Base-by-base conservation (phyloP, 306 rosid species). In the Cercis canadensis region DNA sequence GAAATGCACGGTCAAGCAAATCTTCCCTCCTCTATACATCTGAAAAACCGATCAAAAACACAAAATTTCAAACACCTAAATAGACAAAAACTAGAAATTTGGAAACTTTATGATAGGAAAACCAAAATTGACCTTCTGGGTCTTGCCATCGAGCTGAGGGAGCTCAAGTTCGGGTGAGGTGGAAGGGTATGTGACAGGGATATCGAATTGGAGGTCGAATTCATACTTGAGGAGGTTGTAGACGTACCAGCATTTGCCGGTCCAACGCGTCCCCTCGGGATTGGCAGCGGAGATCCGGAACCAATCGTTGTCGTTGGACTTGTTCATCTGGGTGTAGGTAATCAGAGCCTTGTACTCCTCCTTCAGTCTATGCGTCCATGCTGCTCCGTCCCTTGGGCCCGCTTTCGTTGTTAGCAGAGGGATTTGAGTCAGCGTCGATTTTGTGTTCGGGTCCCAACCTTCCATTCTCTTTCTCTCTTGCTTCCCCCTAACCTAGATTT, bases 11-110 rank as follows among this genome's bases (percentile, higher is more conserved):
- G 96, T 89, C 87, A 91, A 84, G 81, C 97, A 95, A 57, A 95
- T 95, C 89, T 95, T 95, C 13, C 99, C 99, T 11, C 99, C 99
- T 79, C 99, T 89, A 45, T 95, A 95, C 99, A 95, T 95, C 99
- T 88, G 89, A 64, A 85, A 66, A 24, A 24, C 57, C 62, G n/a
- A 57, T 61, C 19, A 29, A 24, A 24, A 24, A 24, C 29, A 24
- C 29, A 24, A 24, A n/a, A 1, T 24, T 24, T 24, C 29, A 11
- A 37, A 5, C 1, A 7, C 2, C 0, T n/a, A 5, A 78, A 31
- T 24, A 24, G 29, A 24, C 29, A 24, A 24, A 24, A 24, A 24
- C 29, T 24, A 1, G 3, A 24, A 24, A 21, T 10, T 13, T 40
- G 11, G 24, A 10, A 2, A 16, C n/a, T 34, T 44, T 62, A 0